Base-by-base conservation (phyloP, 495 filamentous ascomycete genomes). In the Pseudomonodictys pantanalensis region DNA sequence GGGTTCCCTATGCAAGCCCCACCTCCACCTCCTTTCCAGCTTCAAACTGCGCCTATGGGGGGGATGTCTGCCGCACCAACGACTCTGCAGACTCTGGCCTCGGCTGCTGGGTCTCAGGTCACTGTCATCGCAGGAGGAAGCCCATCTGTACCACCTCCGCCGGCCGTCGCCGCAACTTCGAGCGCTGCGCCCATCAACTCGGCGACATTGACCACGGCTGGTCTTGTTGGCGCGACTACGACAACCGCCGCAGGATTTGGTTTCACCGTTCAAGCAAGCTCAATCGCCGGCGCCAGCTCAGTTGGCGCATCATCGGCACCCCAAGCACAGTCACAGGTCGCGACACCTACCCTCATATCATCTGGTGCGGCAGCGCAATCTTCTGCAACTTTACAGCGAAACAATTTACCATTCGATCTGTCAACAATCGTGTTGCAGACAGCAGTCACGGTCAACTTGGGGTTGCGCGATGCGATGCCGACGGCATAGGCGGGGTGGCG, bases 361-460 rank as follows among this genome's bases (percentile, higher is more conserved):
- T 12, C 41, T 4, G 24, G 20, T 25, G 15, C 39, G 3, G 22
- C 35, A 15, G 20, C 47, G 8, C 24, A n/a, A 11, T 22, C 10
- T 25, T 5, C 45, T 11, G 20, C 45, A 5, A 49, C 47, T 24
- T n/a, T 33, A 22, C 44, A 25, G 26, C 12, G 9, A 17, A 58
- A 53, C 28, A 32, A 20, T 23, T 38, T 63, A 33, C 59, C 59
- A 1, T 67, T 67, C 43, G 59, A 67, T 42, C 55, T 67, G 44
- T 49, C 58, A 10, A 67, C 59, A 8, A 59, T 67, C 18, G 26
- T 12, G 22, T 39, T 67, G 58, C 64, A 67, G 48, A 59, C 44
- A 8, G 46, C 28, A 22, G 59, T 67, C 7, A 67, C 64, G 6
- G 64, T 62, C 20, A 59, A 55, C 23, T 47, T 67, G 22, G 59